Evolutionary conservation across 805 yeast genomes (phyloP).

Genomic region (Barnettozyma siamensis): DNA sequence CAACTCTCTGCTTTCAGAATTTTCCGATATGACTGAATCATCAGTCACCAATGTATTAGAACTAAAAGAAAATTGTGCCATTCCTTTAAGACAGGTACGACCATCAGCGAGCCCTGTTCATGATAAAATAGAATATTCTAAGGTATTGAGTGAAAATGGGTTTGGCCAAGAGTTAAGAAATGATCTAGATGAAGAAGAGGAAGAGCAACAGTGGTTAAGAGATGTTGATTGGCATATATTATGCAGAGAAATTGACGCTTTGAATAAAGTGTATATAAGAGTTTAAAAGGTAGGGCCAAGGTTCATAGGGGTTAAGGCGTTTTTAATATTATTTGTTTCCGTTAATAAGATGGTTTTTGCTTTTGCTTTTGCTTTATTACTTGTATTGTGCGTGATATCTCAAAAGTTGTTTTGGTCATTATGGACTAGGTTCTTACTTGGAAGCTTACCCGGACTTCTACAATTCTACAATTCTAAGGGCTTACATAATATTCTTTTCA

Average conservation of each 20-base stretch:
- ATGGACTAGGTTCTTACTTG: too few relatives aligned
- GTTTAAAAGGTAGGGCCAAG: neutral
- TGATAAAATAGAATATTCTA: neutral
- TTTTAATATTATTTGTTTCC: neutral
- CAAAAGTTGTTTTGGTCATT: too few relatives aligned
- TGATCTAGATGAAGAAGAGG: conserved; percentile 7
- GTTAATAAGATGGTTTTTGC: neutral
- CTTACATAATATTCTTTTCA: too few relatives aligned
- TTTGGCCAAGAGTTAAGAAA: conserved; percentile 6
- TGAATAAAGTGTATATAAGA: conserved; percentile 46
- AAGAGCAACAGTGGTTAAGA: conserved; percentile 35
- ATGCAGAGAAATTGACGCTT: conserved; percentile 73
- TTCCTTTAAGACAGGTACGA: conserved; percentile 10
- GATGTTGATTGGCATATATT: conserved; percentile 85
- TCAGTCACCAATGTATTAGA: conserved; percentile 6
- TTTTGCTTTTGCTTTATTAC: too few relatives aligned
- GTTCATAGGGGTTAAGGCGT: too few relatives aligned
- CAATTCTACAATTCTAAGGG: too few relatives aligned
- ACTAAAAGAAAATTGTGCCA: conserved; percentile 1
- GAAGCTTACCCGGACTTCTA: too few relatives aligned
- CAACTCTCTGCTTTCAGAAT: conserved; percentile 7
- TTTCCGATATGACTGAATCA: conserved; percentile 4
- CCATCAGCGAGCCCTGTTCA: conserved; percentile 6
- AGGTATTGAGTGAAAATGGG: conserved; percentile 10
- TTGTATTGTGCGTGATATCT: too few relatives aligned